Percentiles rank a stretch among this genome's conserved stretches.
These are phyloP conservation scores for Salvia miltiorrhiza DNA, from an alignment of 257 asterid species.

Conservation along the genomic window DNA sequence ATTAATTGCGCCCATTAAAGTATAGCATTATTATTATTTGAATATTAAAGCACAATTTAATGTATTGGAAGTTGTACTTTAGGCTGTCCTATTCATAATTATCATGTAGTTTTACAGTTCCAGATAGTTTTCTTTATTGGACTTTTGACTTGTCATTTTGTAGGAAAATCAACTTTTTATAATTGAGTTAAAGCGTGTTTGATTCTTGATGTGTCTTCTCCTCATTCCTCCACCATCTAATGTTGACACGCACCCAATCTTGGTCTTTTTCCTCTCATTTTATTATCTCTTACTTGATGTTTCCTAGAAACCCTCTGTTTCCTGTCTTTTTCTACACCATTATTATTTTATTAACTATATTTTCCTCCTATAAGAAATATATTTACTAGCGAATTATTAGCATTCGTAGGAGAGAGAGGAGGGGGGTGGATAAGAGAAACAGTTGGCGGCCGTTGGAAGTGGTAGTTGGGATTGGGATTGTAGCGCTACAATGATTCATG, in stretches of 20 bases:
- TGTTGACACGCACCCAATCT: constrained; percentile 24
- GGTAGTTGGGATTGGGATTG: constrained; percentile 29
- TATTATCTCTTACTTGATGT: background rate
- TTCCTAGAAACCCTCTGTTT: background rate
- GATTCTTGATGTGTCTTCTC: constrained; percentile 11
- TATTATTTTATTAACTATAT: no score
- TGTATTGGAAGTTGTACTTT: constrained; percentile 1
- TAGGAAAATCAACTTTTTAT: background rate
- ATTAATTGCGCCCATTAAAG: background rate
- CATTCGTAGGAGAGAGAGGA: background rate
- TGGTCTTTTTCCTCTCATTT: constrained; percentile 10
- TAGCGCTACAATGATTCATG: constrained; percentile 12
- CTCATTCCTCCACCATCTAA: constrained; percentile 5
- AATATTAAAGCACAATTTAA: background rate
- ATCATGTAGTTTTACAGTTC: constrained; percentile 18
- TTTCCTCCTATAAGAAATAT: no score
- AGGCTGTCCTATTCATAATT: constrained; percentile 4
- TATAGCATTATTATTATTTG: background rate
- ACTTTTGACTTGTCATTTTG: constrained; percentile 25
- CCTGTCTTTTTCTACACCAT: background rate
- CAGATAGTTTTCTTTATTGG: constrained; percentile 29
- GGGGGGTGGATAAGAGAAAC: background rate
- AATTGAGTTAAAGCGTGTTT: background rate
- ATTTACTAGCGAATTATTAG: no score
- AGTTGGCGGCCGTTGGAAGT: constrained; percentile 33